Evolutionary conservation across 768 basidiomycete species (phyloP).

Genomic region (Amanita inopinata): DNA sequence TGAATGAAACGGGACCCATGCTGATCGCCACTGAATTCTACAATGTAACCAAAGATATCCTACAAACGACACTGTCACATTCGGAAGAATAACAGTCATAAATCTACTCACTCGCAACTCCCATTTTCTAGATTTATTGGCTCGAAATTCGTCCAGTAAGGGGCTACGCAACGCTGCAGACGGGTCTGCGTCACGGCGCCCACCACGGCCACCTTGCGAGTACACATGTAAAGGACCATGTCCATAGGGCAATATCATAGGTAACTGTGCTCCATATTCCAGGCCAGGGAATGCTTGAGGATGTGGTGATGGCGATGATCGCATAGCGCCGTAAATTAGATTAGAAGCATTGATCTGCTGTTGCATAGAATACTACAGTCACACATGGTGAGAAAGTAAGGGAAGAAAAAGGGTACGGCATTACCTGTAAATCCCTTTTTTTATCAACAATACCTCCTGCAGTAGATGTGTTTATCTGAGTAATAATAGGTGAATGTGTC

Average conservation of each 20-base stretch:
- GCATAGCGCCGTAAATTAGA: constrained; percentile 31
- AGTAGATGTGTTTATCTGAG: constrained; percentile 32
- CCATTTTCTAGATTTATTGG: constrained; percentile 74
- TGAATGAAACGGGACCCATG: constrained; percentile 99
- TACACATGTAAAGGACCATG: constrained; percentile 26
- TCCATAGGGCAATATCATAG: constrained; percentile 39
- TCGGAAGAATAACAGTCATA: background rate
- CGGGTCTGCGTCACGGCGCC: constrained; percentile 35
- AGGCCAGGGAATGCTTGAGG: constrained; percentile 33
- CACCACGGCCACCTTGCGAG: constrained; percentile 30
- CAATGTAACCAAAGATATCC: constrained; percentile 80
- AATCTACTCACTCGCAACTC: constrained; percentile 52
- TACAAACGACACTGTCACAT: constrained; percentile 20
- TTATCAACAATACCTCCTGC: constrained; percentile 38
- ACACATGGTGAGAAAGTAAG: constrained; percentile 8
- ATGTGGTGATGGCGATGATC: constrained; percentile 34
- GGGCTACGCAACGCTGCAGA: constrained; percentile 48
- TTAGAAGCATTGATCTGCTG: constrained; percentile 35
- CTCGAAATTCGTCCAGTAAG: constrained; percentile 77
- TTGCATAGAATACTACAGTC: constrained; percentile 31
- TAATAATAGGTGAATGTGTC: constrained; percentile 41
- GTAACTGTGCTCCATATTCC: constrained; percentile 40
- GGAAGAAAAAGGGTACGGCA: constrained; percentile 10
- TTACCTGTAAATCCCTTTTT: constrained; percentile 49
- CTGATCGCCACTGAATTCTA: constrained; percentile 91